Conservation (phyloP, 305 asterid genomes). For the Solanum hybrid region DNA sequence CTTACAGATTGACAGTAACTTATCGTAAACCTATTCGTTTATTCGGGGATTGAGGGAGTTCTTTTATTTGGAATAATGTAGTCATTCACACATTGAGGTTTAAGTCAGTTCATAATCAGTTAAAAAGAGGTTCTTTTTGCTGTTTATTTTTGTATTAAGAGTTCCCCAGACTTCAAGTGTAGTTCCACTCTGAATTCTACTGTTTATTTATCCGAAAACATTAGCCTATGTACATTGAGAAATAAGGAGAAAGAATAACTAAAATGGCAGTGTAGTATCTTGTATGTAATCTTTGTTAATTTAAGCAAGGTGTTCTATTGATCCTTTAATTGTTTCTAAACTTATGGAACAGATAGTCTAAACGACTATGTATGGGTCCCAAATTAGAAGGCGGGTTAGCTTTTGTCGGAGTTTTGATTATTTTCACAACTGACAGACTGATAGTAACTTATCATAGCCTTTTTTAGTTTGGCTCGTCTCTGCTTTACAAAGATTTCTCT, state of each 20-base stretch:
- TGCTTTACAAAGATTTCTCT: background rate
- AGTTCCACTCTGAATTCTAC: background rate
- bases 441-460: background rate
- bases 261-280: background rate
- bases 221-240: background rate
- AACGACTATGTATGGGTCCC: background rate
- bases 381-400: background rate
- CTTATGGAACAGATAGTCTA: background rate
- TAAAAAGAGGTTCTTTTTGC: background rate
- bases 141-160: background rate
- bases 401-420: background rate
- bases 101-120: background rate
- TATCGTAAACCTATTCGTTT: background rate
- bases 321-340: background rate
- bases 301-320: background rate
- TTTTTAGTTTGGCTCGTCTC: background rate
- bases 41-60: background rate
- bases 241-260: background rate
- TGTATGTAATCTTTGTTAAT: background rate
- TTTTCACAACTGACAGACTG: background rate
- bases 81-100: background rate
- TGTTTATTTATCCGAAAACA: background rate
- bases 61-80: background rate
- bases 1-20: background rate
- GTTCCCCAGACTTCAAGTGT: background rate